These are phyloP conservation scores for Emmonsia crescens DNA, from an alignment of 2,329 filamentous ascomycete species.

Conservation along the genomic window DNA sequence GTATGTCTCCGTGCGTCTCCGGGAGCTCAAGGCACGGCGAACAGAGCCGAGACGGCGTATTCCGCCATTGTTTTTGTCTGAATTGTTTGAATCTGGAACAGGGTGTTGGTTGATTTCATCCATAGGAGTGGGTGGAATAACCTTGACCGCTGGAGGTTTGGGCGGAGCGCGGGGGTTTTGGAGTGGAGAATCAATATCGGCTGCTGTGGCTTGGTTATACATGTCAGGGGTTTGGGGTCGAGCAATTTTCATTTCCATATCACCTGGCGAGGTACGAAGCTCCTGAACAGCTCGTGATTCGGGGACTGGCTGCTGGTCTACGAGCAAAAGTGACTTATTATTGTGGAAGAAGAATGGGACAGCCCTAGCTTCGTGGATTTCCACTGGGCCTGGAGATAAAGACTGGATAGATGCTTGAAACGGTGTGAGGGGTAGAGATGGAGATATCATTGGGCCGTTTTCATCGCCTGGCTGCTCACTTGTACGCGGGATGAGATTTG, in stretches of 20 bases:
- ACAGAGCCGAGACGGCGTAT: slow-evolving; percentile 27
- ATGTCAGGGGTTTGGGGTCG: slow-evolving; percentile 21
- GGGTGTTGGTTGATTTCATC: slow-evolving; percentile 35
- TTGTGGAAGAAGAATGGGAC: slow-evolving; percentile 53
- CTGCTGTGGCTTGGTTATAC: slow-evolving; percentile 10
- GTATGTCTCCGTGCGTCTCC: slow-evolving; percentile 27
- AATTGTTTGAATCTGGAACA: slow-evolving; percentile 10
- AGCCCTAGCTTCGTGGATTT: slow-evolving; percentile 51
- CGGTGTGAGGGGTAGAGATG: slow-evolving; percentile 3
- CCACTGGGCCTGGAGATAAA: slow-evolving; percentile 41
- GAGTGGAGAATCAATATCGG: slow-evolving; percentile 44
- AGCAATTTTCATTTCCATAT: slow-evolving; percentile 4
- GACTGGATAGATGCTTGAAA: slow-evolving; percentile 36
- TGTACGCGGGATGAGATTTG: background rate
- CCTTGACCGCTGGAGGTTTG: slow-evolving; percentile 44
- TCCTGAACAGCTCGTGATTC: slow-evolving; percentile 23
- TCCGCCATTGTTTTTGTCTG: slow-evolving; percentile 15
- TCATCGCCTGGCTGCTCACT: background rate
- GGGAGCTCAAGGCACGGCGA: slow-evolving; percentile 27
- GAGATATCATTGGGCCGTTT: background rate
- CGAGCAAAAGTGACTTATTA: slow-evolving; percentile 52
- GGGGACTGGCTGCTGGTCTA: slow-evolving; percentile 39
- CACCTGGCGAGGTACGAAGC: slow-evolving; percentile 15
- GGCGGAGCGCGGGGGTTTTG: slow-evolving; percentile 49
- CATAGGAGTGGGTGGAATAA: slow-evolving; percentile 44